Base-by-base conservation (phyloP, 2,329 filamentous ascomycete genomes). In the Alternaria ventricosa region DNA sequence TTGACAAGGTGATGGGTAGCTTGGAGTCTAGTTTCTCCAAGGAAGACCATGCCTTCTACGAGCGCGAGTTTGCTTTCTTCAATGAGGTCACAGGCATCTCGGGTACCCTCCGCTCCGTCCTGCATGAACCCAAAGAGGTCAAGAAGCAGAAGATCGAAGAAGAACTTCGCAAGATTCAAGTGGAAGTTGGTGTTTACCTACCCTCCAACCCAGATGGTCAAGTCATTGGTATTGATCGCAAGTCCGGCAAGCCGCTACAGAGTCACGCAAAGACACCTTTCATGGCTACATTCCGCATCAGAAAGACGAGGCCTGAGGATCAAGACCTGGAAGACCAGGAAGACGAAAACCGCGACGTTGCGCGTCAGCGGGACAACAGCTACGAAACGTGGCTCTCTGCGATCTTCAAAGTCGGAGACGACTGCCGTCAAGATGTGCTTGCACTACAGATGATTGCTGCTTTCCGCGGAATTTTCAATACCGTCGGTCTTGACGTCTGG, bases 61-160 rank as follows among this genome's bases (percentile, higher is more conserved):
- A 97, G 79, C 89, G 92, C 67, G 96, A 99, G 78, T 99, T 99
- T 73, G 84, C 90, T n/a, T 99, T 99, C 85, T 99, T 99, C 78
- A 93, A 96, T 70, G 94, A 98, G 79, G 94, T 99, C 43, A 99
- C 96, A 1, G 90, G 87, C 53, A 95, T 99, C 60, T 99, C 96
- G 0, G 96, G 96, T 60, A 99, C 97, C 76, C 86, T 99, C 51
- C 94, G 96, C 74, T 96, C 96, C 2, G 92, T 92, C 74, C 96
- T 99, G 78, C 97, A 97, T 80, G 88, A 88, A 63, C 90, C 91
- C 44, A 99, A 99, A 81, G 92, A 94, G 2, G 95, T 97, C 81
- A 99, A 99, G 87, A 98, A 97, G 80, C 92, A 96, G 77, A 99
- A 98, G 84, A 99, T 99, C 67, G 96, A 98, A 77, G 96, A 99